These are phyloP conservation scores for Psidium guajava DNA, from an alignment of 345 rosid species.

Conservation along the genomic window DNA sequence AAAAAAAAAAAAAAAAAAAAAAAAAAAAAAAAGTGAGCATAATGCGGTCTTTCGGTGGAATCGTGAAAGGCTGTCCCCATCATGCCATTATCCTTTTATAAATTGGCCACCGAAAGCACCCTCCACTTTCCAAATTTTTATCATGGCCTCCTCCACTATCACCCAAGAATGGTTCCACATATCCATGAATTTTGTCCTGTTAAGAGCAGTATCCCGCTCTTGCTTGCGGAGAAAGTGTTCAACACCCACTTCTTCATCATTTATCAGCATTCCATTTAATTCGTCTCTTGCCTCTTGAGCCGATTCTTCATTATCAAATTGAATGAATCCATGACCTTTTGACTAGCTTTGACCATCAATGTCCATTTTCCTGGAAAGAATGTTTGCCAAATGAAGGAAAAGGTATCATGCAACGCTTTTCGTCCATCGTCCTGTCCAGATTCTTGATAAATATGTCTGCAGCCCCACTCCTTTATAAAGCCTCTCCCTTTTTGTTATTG, in stretches of 20 bases:
- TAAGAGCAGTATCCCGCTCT: constrained; percentile 48
- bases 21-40: too few species aligned
- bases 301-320: constrained; percentile 67
- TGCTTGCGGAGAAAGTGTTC: constrained; percentile 86
- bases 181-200: constrained; percentile 58
- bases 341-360: constrained; percentile 71
- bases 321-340: constrained; percentile 93
- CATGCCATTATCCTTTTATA: too few species aligned
- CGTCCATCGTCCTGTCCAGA: constrained; percentile 81
- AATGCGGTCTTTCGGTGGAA: too few species aligned
- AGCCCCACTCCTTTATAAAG: constrained; percentile 48
- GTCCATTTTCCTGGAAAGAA: constrained; percentile 88
- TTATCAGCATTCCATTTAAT: constrained; percentile 83
- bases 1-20: too few species aligned
- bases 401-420: constrained; percentile 85
- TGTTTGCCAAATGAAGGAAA: constrained; percentile 68
- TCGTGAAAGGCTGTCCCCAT: too few species aligned
- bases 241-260: constrained; percentile 87
- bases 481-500: too few species aligned
- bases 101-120: too few species aligned
- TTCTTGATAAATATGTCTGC: constrained; percentile 96
- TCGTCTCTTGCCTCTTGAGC: constrained; percentile 75
- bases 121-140: too few species aligned
- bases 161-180: constrained; percentile 24
- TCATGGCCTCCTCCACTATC: too few species aligned